Conservation (phyloP, 108 stramenopile species). For the Nannochloropsis salina region DNA sequence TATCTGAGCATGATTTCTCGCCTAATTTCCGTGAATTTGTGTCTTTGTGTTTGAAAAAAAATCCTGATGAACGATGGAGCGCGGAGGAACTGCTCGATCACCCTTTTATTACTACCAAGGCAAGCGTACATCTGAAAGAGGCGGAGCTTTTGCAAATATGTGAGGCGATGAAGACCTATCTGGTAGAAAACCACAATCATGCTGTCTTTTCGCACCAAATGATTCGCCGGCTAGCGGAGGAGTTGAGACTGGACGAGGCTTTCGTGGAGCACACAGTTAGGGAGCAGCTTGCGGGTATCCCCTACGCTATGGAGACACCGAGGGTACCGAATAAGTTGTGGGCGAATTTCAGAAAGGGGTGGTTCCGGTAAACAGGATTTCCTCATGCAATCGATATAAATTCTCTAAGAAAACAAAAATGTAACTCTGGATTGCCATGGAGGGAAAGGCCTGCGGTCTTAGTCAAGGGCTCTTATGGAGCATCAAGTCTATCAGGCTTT, state of each 20-base stretch:
- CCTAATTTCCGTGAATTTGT: constrained; percentile 27
- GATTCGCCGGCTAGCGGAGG: constrained; percentile 8
- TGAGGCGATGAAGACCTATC: not conserved
- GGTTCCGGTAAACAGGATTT: not conserved
- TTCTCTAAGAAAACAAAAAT: too few relatives aligned
- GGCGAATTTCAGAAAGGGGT: not conserved
- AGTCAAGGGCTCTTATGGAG: too few relatives aligned
- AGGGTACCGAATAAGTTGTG: not conserved
- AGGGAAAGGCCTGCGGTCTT: too few relatives aligned
- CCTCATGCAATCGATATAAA: too few relatives aligned
- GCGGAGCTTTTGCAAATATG: constrained; percentile 5
- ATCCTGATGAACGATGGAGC: constrained; percentile 41
- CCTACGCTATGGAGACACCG: not conserved
- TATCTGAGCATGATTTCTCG: constrained; percentile 11
- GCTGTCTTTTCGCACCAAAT: constrained; percentile 14
- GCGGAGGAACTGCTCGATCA: constrained; percentile 47
- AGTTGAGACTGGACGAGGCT: not conserved
- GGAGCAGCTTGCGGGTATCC: constrained; percentile 10
- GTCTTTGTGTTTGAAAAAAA: constrained; percentile 38
- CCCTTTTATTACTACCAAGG: constrained; percentile 33
- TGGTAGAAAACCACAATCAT: not conserved
- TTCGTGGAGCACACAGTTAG: constrained; percentile 15
- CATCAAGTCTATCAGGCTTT: too few relatives aligned
- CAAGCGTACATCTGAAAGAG: constrained; percentile 1
- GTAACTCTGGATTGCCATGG: too few relatives aligned